A percentile compares a stretch with the other conserved stretches of the same genome.
phyloP scores from a whole-genome alignment of 78 protist species.

The Bodo saltans region DNA sequence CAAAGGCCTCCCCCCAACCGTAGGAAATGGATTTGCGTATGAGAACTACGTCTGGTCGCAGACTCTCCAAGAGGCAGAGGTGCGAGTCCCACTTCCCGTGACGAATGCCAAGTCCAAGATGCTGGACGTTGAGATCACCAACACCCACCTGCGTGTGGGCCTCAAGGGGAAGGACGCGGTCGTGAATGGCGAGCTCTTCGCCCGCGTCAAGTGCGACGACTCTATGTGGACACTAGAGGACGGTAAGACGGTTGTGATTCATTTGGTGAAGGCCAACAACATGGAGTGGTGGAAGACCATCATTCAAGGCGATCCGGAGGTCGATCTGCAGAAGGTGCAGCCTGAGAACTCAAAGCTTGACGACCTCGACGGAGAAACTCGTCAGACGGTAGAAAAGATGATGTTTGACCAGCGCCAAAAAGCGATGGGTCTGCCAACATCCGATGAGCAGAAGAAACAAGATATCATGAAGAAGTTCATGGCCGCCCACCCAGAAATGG shows the following conservation, averaged over 20 bases:
- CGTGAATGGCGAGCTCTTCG: constrained; percentile 44
- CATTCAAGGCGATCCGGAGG: constrained; percentile 34
- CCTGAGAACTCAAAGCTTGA: constrained; percentile 56
- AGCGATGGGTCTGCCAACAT: constrained; percentile 53
- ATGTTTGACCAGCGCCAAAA: constrained; percentile 63
- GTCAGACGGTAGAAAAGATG: constrained; percentile 62
- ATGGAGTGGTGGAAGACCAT: constrained; percentile 75
- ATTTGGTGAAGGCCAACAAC: constrained; percentile 26
- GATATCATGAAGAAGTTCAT: constrained; percentile 53
- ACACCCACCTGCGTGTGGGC: constrained; percentile 19
- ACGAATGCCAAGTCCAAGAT: constrained; percentile 10
- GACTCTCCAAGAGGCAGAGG: constrained; percentile 48
- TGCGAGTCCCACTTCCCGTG: background rate
- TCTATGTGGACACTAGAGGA: constrained; percentile 56
- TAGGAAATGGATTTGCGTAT: constrained; percentile 48
- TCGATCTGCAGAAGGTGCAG: constrained; percentile 51
- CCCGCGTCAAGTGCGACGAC: constrained; percentile 35
- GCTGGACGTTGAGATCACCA: constrained; percentile 20
- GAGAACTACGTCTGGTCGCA: constrained; percentile 69
- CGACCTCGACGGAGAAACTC: constrained; percentile 60
- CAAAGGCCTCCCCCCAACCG: background rate
- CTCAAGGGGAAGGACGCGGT: constrained; percentile 38
- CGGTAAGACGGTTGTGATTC: constrained; percentile 30
- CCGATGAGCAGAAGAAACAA: constrained; percentile 53
- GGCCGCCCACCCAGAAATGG: constrained; percentile 36